Conservation (phyloP, 768 basidiomycete species). For the Calvatia gigantea region DNA sequence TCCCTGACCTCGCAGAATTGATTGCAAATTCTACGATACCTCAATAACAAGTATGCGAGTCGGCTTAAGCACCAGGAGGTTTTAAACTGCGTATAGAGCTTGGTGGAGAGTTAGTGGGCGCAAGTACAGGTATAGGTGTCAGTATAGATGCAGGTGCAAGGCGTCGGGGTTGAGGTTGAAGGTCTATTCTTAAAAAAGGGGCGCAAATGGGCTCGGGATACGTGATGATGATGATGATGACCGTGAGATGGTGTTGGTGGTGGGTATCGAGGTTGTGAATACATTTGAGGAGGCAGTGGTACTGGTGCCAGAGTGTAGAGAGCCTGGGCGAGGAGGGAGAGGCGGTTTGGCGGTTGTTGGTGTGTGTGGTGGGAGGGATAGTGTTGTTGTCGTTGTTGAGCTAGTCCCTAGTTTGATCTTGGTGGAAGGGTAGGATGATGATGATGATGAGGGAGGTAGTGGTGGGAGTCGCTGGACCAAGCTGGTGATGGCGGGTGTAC, state of each 20-base stretch:
- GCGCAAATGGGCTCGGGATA: conserved; percentile 73
- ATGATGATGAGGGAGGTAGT: conserved; percentile 39
- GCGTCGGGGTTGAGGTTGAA: conserved; percentile 11
- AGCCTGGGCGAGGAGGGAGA: background rate
- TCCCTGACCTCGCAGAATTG: conserved; percentile 6
- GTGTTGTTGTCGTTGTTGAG: conserved; percentile 39
- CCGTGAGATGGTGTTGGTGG: conserved; percentile 10
- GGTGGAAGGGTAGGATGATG: conserved; percentile 45
- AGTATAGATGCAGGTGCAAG: background rate
- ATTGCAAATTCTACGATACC: conserved; percentile 33
- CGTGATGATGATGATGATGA: conserved; percentile 38
- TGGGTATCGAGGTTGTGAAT: background rate
- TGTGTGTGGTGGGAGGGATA: conserved; percentile 47
- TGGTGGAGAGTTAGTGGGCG: no score
- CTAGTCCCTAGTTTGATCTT: no score
- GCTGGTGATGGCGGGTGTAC: background rate
- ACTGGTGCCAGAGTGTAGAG: background rate
- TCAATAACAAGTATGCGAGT: conserved; percentile 30
- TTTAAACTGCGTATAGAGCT: conserved; percentile 30
- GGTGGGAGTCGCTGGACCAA: conserved; percentile 44
- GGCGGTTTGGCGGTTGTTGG: conserved; percentile 28
- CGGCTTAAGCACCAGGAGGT: conserved; percentile 23
- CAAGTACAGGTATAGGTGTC: no score
- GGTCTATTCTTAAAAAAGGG: conserved; percentile 54
- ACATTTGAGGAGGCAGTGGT: no score